phyloP scores from a whole-genome alignment of 2,329 filamentous ascomycete genomes.

The Geosmithia putterillii region DNA sequence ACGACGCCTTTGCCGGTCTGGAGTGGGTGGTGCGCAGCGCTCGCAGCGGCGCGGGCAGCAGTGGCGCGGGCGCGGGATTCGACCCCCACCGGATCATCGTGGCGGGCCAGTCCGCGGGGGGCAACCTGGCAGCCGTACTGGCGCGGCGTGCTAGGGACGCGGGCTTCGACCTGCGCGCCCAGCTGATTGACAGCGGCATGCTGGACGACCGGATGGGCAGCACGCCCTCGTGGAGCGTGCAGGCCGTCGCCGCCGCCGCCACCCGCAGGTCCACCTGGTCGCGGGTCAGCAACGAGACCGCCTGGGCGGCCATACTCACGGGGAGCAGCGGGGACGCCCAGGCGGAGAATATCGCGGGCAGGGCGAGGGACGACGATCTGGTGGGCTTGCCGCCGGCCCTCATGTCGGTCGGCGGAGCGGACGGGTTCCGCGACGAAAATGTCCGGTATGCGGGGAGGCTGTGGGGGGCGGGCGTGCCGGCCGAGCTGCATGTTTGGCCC shows the following conservation, averaged over 20 bases:
- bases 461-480: constrained; percentile 24
- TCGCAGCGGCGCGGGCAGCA: no score
- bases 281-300: constrained; percentile 22
- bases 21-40: constrained; percentile 24
- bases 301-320: constrained; percentile 26
- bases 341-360: neutral
- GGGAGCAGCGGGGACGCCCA: constrained; percentile 12
- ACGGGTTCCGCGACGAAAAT: constrained; percentile 28
- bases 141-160: constrained; percentile 23
- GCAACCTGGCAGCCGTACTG: constrained; percentile 23
- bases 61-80: no score
- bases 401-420: constrained; percentile 28
- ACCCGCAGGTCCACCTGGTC: constrained; percentile 19
- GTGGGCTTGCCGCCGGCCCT: constrained; percentile 27
- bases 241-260: constrained; percentile 17
- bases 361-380: constrained; percentile 9
- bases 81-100: constrained; percentile 25
- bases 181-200: constrained; percentile 33
- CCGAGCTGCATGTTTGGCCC: constrained; percentile 30
- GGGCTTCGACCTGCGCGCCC: constrained; percentile 18
- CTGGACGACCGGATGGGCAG: constrained; percentile 24
- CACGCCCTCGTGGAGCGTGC: constrained; percentile 14
- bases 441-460: constrained; percentile 25
- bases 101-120: constrained; percentile 29
- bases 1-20: constrained; percentile 16